Evolutionary conservation across 768 basidiomycete species (phyloP).

Genomic region (Leucosporidium yakuticum): DNA sequence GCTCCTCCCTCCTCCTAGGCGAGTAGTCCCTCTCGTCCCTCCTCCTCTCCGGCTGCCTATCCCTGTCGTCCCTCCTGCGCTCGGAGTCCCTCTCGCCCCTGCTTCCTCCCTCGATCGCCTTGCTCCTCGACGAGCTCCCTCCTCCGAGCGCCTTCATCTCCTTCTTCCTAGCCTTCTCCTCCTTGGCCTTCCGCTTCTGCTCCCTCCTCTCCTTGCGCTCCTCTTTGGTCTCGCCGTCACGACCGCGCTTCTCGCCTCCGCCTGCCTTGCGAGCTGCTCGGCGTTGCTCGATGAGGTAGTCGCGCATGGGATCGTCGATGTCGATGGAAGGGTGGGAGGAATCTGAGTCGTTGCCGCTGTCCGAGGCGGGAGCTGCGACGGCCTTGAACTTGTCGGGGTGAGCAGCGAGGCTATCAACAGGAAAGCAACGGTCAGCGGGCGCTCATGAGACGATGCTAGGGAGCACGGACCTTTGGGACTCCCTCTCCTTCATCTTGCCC

Average conservation of each 20-base stretch:
- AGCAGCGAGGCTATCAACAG: constrained; percentile 21
- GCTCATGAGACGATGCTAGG: constrained; percentile 56
- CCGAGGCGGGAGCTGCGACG: constrained; percentile 46
- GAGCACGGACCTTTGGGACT: constrained; percentile 76
- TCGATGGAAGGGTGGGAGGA: constrained; percentile 71
- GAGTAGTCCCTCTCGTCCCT: neutral
- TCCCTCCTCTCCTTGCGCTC: constrained; percentile 71
- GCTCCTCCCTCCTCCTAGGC: constrained; percentile 14
- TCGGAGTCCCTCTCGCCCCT: neutral
- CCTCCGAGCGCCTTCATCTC: constrained; percentile 3
- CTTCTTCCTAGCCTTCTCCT: constrained; percentile 25
- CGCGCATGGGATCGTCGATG: constrained; percentile 96
- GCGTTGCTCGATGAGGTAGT: constrained; percentile 69
- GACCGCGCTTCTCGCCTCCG: constrained; percentile 51
- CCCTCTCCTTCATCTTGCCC: constrained; percentile 78
- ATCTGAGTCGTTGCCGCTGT: constrained; percentile 52
- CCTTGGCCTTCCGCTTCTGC: constrained; percentile 63
- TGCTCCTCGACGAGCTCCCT: constrained; percentile 3
- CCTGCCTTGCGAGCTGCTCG: constrained; percentile 60
- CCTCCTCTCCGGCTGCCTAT: constrained; percentile 6
- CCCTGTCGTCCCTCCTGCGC: constrained; percentile 5
- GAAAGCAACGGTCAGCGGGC: neutral
- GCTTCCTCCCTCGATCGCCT: neutral
- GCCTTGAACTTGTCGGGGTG: constrained; percentile 26
- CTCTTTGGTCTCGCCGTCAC: constrained; percentile 58